Conservation (phyloP, 805 yeast genomes). For the Helenozyma rhizophorensis region DNA sequence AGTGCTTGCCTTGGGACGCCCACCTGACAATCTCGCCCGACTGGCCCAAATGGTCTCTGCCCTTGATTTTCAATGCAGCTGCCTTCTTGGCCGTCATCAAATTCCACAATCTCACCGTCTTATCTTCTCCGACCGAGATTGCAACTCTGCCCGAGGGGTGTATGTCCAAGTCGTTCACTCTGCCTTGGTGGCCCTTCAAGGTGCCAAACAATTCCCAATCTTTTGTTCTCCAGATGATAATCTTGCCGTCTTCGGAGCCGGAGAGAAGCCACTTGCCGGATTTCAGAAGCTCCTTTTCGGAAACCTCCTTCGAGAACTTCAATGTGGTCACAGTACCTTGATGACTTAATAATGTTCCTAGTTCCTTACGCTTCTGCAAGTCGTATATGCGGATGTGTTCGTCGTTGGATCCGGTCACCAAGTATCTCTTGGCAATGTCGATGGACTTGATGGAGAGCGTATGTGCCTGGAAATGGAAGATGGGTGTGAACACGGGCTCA, state of each 20-base stretch:
- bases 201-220: constrained; percentile 94
- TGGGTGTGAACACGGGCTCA: constrained; percentile 68
- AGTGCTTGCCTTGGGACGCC: constrained; percentile 63
- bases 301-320: constrained; percentile 56
- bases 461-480: constrained; percentile 95
- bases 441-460: constrained; percentile 80
- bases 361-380: constrained; percentile 86
- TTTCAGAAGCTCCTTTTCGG: constrained; percentile 22
- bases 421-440: constrained; percentile 75
- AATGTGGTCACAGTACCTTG: constrained; percentile 82
- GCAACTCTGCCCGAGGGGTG: constrained; percentile 92
- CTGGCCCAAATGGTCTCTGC: constrained; percentile 63
- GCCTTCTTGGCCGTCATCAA: constrained; percentile 96
- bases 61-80: constrained; percentile 69
- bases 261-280: constrained; percentile 87
- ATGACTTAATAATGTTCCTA: constrained; percentile 86
- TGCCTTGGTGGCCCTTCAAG: constrained; percentile 83
- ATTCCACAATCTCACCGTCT: constrained; percentile 87
- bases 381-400: constrained; percentile 94
- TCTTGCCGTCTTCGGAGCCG: constrained; percentile 86
- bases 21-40: constrained; percentile 63
- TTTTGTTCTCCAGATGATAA: constrained; percentile 89
- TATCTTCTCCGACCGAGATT: constrained; percentile 81
- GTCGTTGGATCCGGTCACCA: constrained; percentile 93
- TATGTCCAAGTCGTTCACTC: constrained; percentile 78